Conservation (phyloP, 2,329 filamentous ascomycete genomes). For the Cadophora malorum region DNA sequence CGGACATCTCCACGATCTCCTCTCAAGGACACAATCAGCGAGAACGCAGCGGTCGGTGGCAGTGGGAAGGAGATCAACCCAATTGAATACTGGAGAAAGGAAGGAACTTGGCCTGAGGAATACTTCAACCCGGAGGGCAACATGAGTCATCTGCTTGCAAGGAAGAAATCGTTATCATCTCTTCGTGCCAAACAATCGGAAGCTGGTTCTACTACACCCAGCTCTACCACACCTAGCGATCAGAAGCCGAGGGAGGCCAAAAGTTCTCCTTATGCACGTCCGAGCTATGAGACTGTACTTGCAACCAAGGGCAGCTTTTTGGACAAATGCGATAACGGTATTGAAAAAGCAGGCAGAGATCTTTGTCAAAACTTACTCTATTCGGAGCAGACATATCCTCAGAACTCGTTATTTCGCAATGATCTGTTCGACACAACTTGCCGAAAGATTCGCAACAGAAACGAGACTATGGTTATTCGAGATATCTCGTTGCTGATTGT, state of each 20-base stretch:
- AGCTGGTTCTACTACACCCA: constrained; percentile 27
- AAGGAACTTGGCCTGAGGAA: constrained; percentile 41
- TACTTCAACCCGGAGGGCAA: constrained; percentile 36
- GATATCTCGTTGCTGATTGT: constrained; percentile 48
- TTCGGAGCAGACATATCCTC: constrained; percentile 43
- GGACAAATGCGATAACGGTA: constrained; percentile 43
- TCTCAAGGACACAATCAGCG: constrained; percentile 30
- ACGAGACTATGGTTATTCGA: constrained; percentile 46
- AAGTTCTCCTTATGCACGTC: constrained; percentile 47
- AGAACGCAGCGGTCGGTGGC: constrained; percentile 24
- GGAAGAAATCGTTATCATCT: constrained; percentile 40
- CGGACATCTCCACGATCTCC: constrained; percentile 28
- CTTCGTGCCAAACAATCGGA: constrained; percentile 44
- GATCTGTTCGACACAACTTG: constrained; percentile 48
- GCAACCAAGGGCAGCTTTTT: constrained; percentile 51
- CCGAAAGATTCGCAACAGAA: constrained; percentile 43
- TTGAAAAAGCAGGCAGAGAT: constrained; percentile 45
- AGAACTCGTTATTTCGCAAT: constrained; percentile 48
- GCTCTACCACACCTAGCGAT: constrained; percentile 48
- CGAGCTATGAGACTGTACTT: constrained; percentile 48
- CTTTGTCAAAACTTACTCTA: constrained; percentile 45
- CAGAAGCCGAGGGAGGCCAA: constrained; percentile 49
- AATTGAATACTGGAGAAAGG: constrained; percentile 41
- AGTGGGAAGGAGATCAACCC: constrained; percentile 36
- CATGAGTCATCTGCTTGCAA: constrained; percentile 43